Evolutionary conservation across 2,329 filamentous ascomycete species (phyloP), one percentile per base, ranked within the genome.

Genomic region (Chaetomiaceae sp.): DNA sequence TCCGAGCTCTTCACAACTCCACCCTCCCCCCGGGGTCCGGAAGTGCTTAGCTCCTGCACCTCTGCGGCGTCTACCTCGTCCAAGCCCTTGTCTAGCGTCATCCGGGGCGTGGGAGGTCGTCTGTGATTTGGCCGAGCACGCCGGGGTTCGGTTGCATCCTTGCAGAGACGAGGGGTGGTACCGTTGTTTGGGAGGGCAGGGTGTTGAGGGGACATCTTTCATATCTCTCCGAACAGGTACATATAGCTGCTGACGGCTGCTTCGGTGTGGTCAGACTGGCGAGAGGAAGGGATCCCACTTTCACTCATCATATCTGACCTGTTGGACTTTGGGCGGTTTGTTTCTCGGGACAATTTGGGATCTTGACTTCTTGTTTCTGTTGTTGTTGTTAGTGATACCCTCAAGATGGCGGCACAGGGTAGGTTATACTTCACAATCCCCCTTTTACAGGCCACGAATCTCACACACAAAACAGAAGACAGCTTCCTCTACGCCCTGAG

Each of bases 401-500:
- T 17, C 47, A n/a, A 49, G 20, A 51, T 51, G 49, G n/a, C n/a
- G n/a, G 42, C 49, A 1, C 49, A 51, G 25, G 40, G 48, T 42
- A n/a, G 4, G 34, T 39, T 19, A 14, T 1, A 20, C 9, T 31
- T 31, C 6, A 7, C 40, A 20, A 27, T 9, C 23, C 25, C 15
- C 22, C 15, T 23, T 15, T 15, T 7, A 34, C 22, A 11, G 25
- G 8, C 3, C 19, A 34, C 43, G 14, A 39, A 39, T n/a, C 14
- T 29, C 40, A 22, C 23, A 12, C 17, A 38, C 27, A 38, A 42
- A 42, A 40, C 65, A 74, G 72, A 76, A 75, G 82, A 86, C 70
- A 72, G 75, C 56, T 84, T 85, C 64, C 72, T 79, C 61, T 79
- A 80, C 64, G 82, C 83, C 56, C 70, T 91, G 63, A 78, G 79